phyloP scores from a whole-genome alignment of 2,329 filamentous ascomycete species.

The Akanthomyces muscarius region DNA sequence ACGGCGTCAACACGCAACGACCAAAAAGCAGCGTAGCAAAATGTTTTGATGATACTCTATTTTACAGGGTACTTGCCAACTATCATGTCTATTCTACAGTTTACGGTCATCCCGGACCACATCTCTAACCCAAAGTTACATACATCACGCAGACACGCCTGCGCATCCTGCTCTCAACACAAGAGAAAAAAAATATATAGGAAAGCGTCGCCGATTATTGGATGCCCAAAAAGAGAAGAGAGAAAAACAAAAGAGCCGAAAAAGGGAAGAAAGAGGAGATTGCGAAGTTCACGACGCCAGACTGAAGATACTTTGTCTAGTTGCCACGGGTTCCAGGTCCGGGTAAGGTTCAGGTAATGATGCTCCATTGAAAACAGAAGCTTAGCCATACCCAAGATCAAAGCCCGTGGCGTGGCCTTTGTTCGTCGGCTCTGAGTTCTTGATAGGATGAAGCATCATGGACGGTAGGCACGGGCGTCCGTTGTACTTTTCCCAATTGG shows the following conservation, averaged over 20 bases:
- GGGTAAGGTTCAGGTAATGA: too few relatives aligned
- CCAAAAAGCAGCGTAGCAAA: background rate
- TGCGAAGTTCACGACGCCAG: background rate
- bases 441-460: conserved; percentile 57
- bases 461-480: conserved; percentile 56
- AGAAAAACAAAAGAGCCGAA: conserved; percentile 3
- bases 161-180: background rate
- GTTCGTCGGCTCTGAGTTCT: conserved; percentile 51
- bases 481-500: conserved; percentile 51
- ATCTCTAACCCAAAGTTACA: background rate
- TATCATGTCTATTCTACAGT: conserved; percentile 3
- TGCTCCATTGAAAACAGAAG: background rate
- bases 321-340: background rate
- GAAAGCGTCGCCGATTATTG: background rate
- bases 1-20: background rate
- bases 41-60: background rate
- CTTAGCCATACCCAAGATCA: conserved; percentile 36
- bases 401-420: conserved; percentile 39
- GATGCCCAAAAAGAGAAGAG: conserved; percentile 4
- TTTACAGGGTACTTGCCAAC: background rate
- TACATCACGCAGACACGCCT: background rate
- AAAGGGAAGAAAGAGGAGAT: background rate
- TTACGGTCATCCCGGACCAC: background rate
- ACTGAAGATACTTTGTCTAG: background rate
- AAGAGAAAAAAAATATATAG: background rate